Percentiles rank a stretch among this genome's conserved stretches.
Conservation (phyloP, 495 filamentous ascomycete species). For the Parathielavia appendiculata region DNA sequence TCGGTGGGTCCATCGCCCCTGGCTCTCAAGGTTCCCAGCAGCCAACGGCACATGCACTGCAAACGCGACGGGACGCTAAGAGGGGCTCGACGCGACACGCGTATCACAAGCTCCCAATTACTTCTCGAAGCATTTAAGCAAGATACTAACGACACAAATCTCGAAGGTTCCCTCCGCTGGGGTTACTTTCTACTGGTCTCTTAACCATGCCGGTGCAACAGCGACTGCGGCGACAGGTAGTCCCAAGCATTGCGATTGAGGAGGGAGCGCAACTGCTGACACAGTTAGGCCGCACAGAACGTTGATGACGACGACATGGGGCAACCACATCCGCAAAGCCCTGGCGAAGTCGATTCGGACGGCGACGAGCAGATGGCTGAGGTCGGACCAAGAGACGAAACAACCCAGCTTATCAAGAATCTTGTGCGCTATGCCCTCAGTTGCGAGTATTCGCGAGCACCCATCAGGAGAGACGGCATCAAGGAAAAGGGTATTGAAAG, state of each 20-base stretch:
- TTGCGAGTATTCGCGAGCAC: slow-evolving; percentile 77
- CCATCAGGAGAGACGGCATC: slow-evolving; percentile 75
- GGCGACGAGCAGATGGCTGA: slow-evolving; percentile 39
- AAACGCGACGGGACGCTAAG: slow-evolving; percentile 17
- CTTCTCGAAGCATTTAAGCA: too few species aligned
- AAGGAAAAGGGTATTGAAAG: slow-evolving; percentile 55
- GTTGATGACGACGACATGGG: slow-evolving; percentile 27
- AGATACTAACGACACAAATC: too few species aligned
- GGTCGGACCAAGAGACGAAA: slow-evolving; percentile 32
- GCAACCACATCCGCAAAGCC: slow-evolving; percentile 11
- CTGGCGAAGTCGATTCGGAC: slow-evolving; percentile 28
- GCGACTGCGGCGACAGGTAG: slow-evolving; percentile 13
- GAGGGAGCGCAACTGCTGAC: slow-evolving; percentile 3
- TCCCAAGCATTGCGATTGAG: background rate
- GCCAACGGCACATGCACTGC: slow-evolving; percentile 17
- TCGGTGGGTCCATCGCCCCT: slow-evolving; percentile 25
- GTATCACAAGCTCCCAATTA: background rate
- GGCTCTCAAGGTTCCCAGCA: slow-evolving; percentile 11
- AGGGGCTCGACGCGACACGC: slow-evolving; percentile 4
- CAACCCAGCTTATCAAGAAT: slow-evolving; percentile 70
- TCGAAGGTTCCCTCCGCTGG: too few species aligned
- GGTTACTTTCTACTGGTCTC: background rate
- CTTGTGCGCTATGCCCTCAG: slow-evolving; percentile 84
- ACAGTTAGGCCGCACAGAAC: slow-evolving; percentile 14
- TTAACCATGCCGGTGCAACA: slow-evolving; percentile 13